Evolutionary conservation across 2,329 filamentous ascomycete genomes (phyloP).

Genomic region (Coniochaeta sp.): DNA sequence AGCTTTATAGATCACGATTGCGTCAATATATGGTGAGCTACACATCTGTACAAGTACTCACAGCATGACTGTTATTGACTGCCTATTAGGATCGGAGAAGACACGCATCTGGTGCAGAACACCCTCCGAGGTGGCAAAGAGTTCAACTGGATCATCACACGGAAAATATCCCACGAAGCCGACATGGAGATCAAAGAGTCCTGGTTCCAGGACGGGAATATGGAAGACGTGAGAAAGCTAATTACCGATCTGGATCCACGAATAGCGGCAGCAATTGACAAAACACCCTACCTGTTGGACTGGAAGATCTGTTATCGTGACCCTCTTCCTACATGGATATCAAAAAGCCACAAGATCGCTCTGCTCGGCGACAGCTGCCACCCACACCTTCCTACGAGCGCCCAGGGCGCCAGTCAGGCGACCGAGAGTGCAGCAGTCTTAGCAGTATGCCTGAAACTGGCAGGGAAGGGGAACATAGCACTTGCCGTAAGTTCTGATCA

Average conservation of each 20-base stretch:
- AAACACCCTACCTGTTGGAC: conserved; percentile 36
- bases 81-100: conserved; percentile 24
- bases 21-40: conserved; percentile 30
- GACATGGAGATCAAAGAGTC: conserved; percentile 37
- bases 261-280: conserved; percentile 36
- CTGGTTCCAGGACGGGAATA: conserved; percentile 40
- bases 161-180: conserved; percentile 31
- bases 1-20: conserved; percentile 34
- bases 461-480: conserved; percentile 29
- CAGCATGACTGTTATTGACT: too few species aligned
- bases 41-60: too few species aligned
- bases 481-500: conserved; percentile 23
- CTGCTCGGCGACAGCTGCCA: conserved; percentile 48
- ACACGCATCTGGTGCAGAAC: conserved; percentile 35
- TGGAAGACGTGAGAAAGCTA: conserved; percentile 31
- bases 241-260: conserved; percentile 32
- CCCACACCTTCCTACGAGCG: conserved; percentile 44
- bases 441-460: conserved; percentile 34
- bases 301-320: conserved; percentile 50
- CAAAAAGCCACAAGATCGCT: conserved; percentile 38
- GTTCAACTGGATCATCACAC: conserved; percentile 40
- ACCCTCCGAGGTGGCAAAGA: conserved; percentile 32
- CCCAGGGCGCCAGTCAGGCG: conserved; percentile 45
- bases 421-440: conserved; percentile 43
- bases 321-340: conserved; percentile 44